phyloP scores from a whole-genome alignment of 2,329 filamentous ascomycete species.

The Verticillium isaacii region DNA sequence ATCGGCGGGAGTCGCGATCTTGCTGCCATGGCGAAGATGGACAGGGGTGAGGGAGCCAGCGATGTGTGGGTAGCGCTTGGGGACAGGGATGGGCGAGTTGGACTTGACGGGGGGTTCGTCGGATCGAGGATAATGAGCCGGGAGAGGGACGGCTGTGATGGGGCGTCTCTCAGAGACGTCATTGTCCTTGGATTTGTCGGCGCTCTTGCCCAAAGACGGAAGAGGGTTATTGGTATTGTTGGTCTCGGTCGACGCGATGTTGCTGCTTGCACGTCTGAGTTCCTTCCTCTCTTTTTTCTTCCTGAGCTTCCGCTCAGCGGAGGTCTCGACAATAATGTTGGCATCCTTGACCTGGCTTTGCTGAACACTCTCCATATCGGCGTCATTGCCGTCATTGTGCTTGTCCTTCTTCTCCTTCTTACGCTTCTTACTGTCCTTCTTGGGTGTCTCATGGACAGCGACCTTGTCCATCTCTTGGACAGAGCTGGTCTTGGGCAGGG shows the following conservation, averaged over 20 bases:
- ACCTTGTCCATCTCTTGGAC: not conserved
- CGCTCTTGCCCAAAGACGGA: not conserved
- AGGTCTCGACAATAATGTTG: no score
- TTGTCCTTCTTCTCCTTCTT: not conserved
- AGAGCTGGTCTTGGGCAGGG: not conserved
- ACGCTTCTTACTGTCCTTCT: not conserved
- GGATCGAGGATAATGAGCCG: not conserved
- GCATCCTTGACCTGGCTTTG: not conserved
- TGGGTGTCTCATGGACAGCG: not conserved
- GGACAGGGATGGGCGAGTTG: not conserved
- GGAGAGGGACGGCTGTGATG: not conserved
- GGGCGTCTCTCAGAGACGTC: not conserved
- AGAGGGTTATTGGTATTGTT: not conserved
- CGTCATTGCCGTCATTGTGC: not conserved
- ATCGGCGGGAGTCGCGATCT: not conserved
- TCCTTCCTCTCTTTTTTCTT: not conserved
- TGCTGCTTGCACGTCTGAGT: not conserved
- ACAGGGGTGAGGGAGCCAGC: not conserved
- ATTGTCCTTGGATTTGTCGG: not conserved
- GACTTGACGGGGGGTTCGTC: not conserved
- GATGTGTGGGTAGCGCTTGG: not conserved
- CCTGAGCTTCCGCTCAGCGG: not conserved
- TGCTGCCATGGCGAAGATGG: not conserved
- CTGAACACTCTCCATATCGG: not conserved
- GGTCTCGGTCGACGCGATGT: not conserved